Evolutionary conservation across 768 basidiomycete genomes (phyloP).

Genomic region (Suillus discolor): DNA sequence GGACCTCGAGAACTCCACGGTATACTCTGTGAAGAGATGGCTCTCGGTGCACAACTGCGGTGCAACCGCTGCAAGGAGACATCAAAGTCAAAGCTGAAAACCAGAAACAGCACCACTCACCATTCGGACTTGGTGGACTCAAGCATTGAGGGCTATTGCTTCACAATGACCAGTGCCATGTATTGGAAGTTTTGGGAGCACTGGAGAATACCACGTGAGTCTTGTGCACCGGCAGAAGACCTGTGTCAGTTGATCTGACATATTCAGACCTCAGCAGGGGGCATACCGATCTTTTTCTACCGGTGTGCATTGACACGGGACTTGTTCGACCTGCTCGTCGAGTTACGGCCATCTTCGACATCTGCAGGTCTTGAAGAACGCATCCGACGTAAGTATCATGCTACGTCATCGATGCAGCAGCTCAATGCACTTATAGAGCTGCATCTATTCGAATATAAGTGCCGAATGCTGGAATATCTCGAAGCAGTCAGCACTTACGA

Average conservation of each 20-base stretch:
- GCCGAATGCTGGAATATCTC: conserved; percentile 20
- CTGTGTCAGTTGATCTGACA: neutral
- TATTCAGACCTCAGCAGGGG: conserved; percentile 6
- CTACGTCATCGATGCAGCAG: too few species aligned
- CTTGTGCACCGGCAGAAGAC: too few species aligned
- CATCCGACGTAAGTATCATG: conserved; percentile 20
- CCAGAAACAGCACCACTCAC: too few species aligned
- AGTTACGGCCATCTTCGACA: conserved; percentile 21
- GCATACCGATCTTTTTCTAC: conserved; percentile 22
- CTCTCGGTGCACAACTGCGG: too few species aligned
- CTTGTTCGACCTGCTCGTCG: conserved; percentile 26
- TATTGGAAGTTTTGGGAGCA: too few species aligned
- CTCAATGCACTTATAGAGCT: conserved; percentile 17
- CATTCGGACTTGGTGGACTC: too few species aligned
- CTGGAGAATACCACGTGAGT: too few species aligned
- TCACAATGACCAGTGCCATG: too few species aligned
- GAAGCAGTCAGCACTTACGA: neutral
- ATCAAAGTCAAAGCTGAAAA: too few species aligned
- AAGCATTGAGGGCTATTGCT: too few species aligned
- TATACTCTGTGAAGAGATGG: too few species aligned
- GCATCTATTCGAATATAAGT: conserved; percentile 24
- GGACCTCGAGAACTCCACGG: conserved; percentile 7
- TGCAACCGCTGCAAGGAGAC: too few species aligned
- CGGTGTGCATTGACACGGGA: conserved; percentile 22
- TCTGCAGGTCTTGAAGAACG: conserved; percentile 23